phyloP scores from a whole-genome alignment of 2,329 filamentous ascomycete species.

The Paecilomyces sp. region DNA sequence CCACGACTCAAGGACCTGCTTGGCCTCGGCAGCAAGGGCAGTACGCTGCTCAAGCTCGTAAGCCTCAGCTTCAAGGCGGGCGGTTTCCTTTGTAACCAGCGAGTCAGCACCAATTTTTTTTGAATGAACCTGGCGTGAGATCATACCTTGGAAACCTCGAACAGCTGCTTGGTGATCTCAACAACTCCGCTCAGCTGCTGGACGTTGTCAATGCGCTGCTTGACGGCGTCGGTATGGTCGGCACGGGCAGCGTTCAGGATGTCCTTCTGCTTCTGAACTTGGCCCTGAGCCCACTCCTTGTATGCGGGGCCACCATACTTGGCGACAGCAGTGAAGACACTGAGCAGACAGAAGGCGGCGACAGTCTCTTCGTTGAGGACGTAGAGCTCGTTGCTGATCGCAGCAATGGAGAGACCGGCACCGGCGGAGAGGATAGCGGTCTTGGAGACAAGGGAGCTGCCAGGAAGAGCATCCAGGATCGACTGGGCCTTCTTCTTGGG shows the following conservation, averaged over 20 bases:
- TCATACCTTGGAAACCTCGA: slow-evolving; percentile 92
- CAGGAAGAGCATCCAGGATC: slow-evolving; percentile 86
- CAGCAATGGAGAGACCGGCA: slow-evolving; percentile 84
- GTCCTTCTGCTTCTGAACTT: slow-evolving; percentile 86
- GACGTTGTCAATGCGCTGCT: slow-evolving; percentile 88
- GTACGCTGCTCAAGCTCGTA: slow-evolving; percentile 98
- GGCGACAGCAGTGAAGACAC: slow-evolving; percentile 85
- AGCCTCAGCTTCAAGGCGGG: slow-evolving; percentile 87
- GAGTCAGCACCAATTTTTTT: slow-evolving; percentile 2
- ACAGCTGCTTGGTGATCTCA: slow-evolving; percentile 93
- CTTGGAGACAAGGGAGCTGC: slow-evolving; percentile 89
- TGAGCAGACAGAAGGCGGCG: slow-evolving; percentile 84
- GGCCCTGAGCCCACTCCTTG: slow-evolving; percentile 81
- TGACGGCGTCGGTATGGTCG: slow-evolving; percentile 93
- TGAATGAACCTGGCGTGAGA: slow-evolving; percentile 1
- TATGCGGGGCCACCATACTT: slow-evolving; percentile 92
- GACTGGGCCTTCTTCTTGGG: slow-evolving; percentile 97
- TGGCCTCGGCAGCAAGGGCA: slow-evolving; percentile 84
- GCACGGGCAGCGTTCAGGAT: slow-evolving; percentile 90
- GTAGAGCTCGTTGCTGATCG: slow-evolving; percentile 99
- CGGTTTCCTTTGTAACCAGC: slow-evolving; percentile 67
- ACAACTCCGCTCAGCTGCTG: slow-evolving; percentile 91
- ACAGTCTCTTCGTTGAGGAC: slow-evolving; percentile 99
- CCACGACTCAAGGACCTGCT: slow-evolving; percentile 94
- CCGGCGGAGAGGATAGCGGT: slow-evolving; percentile 91